Percentiles rank a stretch among this genome's conserved stretches.
Conservation (phyloP, 78 protist genomes). For the Planoprotostelium fungivorum region DNA sequence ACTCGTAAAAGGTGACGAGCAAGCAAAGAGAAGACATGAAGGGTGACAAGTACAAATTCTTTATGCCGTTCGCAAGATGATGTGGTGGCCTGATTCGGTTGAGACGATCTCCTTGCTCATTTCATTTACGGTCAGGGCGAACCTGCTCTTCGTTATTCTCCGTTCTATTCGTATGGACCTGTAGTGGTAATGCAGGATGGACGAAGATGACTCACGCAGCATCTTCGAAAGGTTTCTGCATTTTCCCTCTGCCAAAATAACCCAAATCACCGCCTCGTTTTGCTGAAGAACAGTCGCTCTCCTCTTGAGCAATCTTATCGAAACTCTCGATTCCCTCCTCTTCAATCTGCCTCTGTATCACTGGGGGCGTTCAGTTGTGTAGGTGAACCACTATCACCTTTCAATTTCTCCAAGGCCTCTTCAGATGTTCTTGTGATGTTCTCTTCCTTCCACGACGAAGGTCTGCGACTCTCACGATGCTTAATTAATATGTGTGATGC, state of each 20-base stretch:
- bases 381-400: conserved; percentile 13
- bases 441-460: conserved; percentile 49
- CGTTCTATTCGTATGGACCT: not conserved
- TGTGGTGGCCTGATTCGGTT: not conserved
- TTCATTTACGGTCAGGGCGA: not conserved
- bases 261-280: conserved; percentile 72
- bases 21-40: too few species aligned
- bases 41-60: too few species aligned
- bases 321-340: conserved; percentile 1
- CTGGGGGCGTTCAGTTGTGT: not conserved
- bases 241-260: conserved; percentile 69
- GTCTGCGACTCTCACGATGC: conserved; percentile 69
- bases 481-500: conserved; percentile 69
- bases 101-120: not conserved
- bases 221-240: conserved; percentile 73
- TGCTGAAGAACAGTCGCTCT: conserved; percentile 76
- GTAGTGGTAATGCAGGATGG: not conserved
- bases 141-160: not conserved
- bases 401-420: conserved; percentile 51
- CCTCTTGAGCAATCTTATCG: conserved; percentile 35
- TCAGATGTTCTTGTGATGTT: conserved; percentile 58
- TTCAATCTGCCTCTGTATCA: not conserved
- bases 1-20: too few species aligned
- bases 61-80: not conserved
- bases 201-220: conserved; percentile 15